Evolutionary conservation across 139 green algal genomes (phyloP), one percentile per base, ranked within the genome.

Genomic region (Edaphochlamys debaryana): DNA sequence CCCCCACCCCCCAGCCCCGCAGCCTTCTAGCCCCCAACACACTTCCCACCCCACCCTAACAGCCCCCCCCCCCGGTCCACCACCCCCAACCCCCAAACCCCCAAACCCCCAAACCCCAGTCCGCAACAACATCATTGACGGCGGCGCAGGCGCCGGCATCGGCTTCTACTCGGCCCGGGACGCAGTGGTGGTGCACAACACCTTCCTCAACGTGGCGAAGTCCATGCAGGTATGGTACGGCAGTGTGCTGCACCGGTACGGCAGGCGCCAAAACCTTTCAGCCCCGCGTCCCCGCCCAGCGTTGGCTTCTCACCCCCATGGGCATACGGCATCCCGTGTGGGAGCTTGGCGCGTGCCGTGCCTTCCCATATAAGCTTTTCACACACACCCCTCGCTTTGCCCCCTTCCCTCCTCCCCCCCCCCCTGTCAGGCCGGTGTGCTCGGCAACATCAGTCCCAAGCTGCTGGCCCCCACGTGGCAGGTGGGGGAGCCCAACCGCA

Each of bases 361-460:
- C 45, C 45, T 54, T 54, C 11, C 45, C 45, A 9, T 54, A 13
- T 54, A n/a, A n/a, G n/a, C n/a, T n/a, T n/a, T n/a, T n/a, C n/a
- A n/a, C n/a, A n/a, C n/a, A n/a, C n/a, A n/a, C n/a, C n/a, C n/a
- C n/a, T n/a, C n/a, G n/a, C n/a, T n/a, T n/a, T n/a, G n/a, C n/a
- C n/a, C n/a, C n/a, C n/a, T n/a, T n/a, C n/a, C n/a, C n/a, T n/a
- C n/a, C n/a, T n/a, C n/a, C n/a, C n/a, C n/a, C n/a, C n/a, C n/a
- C n/a, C n/a, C n/a, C 32, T 38, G 11, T 23, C 52, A 68, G 32
- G 52, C 71, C 1, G 54, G 42, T 40, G 80, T 86, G 40, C 68
- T 86, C 32, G 42, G 79, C 41, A 79, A 86, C 34, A 42, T 86
- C 30, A 72, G 50, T 15, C 80, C 80, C 69, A 86, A 86, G 41